phyloP scores from a whole-genome alignment of 2,329 filamentous ascomycete genomes.

The Botryotinia convoluta region DNA sequence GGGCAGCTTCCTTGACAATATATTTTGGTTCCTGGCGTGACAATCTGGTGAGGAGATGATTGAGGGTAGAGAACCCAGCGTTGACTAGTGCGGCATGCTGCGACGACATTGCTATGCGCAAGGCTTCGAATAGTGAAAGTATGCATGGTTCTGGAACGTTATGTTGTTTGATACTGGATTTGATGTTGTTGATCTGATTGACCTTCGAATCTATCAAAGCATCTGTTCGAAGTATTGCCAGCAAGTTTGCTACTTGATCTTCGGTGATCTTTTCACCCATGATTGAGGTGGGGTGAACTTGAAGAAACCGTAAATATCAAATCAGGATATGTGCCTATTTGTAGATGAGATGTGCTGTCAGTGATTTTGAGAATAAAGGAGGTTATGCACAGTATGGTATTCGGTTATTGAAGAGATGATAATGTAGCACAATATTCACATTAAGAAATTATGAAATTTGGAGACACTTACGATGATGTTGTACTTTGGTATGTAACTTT shows the following conservation, averaged over 20 bases:
- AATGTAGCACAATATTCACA: background rate
- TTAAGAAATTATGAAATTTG: constrained; percentile 3
- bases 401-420: background rate
- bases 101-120: constrained; percentile 71
- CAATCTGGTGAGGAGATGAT: constrained; percentile 82
- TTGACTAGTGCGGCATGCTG: constrained; percentile 76
- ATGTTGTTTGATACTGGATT: constrained; percentile 88
- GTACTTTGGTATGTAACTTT: constrained; percentile 9
- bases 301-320: constrained; percentile 19
- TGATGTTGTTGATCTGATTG: constrained; percentile 68
- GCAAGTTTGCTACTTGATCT: constrained; percentile 55
- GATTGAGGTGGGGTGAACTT: constrained; percentile 23
- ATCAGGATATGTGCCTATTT: constrained; percentile 23
- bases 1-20: constrained; percentile 65
- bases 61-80: constrained; percentile 82
- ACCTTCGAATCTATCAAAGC: constrained; percentile 68
- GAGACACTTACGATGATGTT: constrained; percentile 14
- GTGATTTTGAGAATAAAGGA: constrained; percentile 3
- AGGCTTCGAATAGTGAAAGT: constrained; percentile 74
- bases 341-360: constrained; percentile 26
- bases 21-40: constrained; percentile 79
- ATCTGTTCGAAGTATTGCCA: constrained; percentile 56
- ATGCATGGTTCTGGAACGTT: constrained; percentile 77
- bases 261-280: constrained; percentile 60
- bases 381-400: constrained; percentile 11